Percentiles rank a stretch among this genome's conserved stretches.
These are phyloP conservation scores for Leccinum subgranulosum DNA, from an alignment of 768 basidiomycete genomes.

Conservation along the genomic window DNA sequence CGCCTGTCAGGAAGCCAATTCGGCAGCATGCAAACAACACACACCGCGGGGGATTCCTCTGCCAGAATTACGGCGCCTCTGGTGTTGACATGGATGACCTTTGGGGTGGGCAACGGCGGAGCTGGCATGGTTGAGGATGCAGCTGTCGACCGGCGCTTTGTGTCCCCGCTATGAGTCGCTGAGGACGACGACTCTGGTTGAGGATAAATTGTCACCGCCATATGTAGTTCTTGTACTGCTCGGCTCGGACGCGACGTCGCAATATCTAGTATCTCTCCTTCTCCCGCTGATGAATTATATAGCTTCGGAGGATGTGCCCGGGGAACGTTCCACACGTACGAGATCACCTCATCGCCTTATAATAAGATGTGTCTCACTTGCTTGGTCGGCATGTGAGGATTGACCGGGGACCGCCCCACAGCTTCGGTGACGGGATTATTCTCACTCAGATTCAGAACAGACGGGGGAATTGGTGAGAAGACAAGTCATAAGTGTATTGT, in stretches of 20 bases:
- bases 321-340: conserved; percentile 6
- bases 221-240: neutral
- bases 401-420: neutral
- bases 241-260: neutral
- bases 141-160: conserved; percentile 13
- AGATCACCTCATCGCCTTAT: neutral
- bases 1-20: conserved; percentile 8
- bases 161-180: conserved; percentile 9
- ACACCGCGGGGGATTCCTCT: conserved; percentile 92
- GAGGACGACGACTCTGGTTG: neutral
- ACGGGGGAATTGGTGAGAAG: conserved; percentile 5
- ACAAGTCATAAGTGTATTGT: neutral
- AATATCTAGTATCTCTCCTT: conserved; percentile 3
- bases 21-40: conserved; percentile 21
- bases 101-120: conserved; percentile 74
- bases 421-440: neutral
- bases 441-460: neutral
- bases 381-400: neutral
- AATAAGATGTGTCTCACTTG: neutral
- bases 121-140: conserved; percentile 37
- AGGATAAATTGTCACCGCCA: conserved; percentile 16
- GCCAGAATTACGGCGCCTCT: conserved; percentile 90
- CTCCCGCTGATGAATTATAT: neutral
- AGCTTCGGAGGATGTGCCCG: neutral
- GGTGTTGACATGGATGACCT: conserved; percentile 92